Base-by-base conservation (phyloP, 2,329 filamentous ascomycete genomes). In the Didymella keratinophila region DNA sequence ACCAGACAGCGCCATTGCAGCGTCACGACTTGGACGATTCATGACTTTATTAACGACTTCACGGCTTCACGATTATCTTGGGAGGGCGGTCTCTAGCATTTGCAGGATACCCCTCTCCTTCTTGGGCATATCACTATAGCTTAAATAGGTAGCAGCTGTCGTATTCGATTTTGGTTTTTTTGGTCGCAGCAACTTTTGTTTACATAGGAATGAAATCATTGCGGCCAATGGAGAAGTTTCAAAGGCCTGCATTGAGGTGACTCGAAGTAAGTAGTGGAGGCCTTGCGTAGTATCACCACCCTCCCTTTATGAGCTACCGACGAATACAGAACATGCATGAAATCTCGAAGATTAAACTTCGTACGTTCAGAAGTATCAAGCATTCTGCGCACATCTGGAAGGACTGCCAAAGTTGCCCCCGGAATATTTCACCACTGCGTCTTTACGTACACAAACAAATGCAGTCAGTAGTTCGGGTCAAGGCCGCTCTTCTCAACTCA, bases 81-180 rank as follows among this genome's bases (percentile, higher is more conserved):
- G 44, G 67, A 68, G 66, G 69, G 65, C 55, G 62, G 63, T 60
- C 48, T 71, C 64, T 67, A 63, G 68, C 67, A 58, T 68, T 70
- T 70, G 65, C 62, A 67, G 55, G 68, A 71, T 72, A 76, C 70
- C 72, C 73, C 66, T 69, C 70, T 71, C 65, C 45, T 45, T 56
- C 50, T 54, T 37, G 14, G 52, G 21, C 36, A 14, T 44, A 32
- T 44, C 4, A 14, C 18, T 12, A 36, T 41, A 14, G 46, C 56
- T 27, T 12, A 34, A 30, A 42, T 51, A 63, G 60, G 65, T 54
- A 56, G 48, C 39, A 52, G 27, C 27, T 46, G 47, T 46, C 27
- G 44, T 43, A 30, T 18, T 3, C n/a, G n/a, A n/a, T n/a, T n/a
- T n/a, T n/a, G n/a, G n/a, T n/a, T n/a, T n/a, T n/a, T n/a, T n/a